Percentiles rank a stretch among this genome's conserved stretches.
These are phyloP conservation scores for Hemerocallis citrina DNA, from an alignment of 106 monocot species.

Conservation along the genomic window DNA sequence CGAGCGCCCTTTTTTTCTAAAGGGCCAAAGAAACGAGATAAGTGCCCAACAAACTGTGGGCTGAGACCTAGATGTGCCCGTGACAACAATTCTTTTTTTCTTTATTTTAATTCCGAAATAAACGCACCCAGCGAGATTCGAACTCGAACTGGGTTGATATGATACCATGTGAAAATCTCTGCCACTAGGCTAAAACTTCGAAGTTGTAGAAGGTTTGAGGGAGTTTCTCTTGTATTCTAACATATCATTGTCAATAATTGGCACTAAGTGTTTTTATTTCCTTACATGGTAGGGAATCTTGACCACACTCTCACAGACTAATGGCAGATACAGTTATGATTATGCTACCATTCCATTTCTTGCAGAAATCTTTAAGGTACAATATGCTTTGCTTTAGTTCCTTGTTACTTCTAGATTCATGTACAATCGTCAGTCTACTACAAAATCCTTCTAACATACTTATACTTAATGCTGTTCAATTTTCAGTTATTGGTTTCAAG, in stretches of 20 bases:
- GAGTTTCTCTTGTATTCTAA: background rate
- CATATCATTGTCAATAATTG: background rate
- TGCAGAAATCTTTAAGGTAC: constrained; percentile 88
- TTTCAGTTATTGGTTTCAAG: constrained; percentile 76
- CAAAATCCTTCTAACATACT: constrained; percentile 7
- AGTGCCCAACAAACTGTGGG: too few species aligned
- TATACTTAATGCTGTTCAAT: constrained; percentile 8
- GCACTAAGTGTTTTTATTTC: constrained; percentile 1
- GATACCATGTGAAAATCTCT: too few species aligned
- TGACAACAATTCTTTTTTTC: background rate
- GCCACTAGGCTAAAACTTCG: too few species aligned
- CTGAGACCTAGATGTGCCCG: too few species aligned
- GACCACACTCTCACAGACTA: constrained; percentile 86
- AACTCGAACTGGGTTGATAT: too few species aligned
- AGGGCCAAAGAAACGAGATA: too few species aligned
- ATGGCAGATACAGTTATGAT: constrained; percentile 86
- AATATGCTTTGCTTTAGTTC: background rate
- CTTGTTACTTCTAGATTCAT: too few species aligned
- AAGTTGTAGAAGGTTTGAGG: too few species aligned
- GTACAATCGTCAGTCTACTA: too few species aligned
- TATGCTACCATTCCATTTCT: constrained; percentile 94
- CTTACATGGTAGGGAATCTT: constrained; percentile 68
- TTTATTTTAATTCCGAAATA: too few species aligned
- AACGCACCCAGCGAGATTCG: too few species aligned
- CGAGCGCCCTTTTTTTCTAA: too few species aligned